A percentile compares a stretch with the other conserved stretches of the same genome.
phyloP scores from a whole-genome alignment of 2,329 filamentous ascomycete species.

The Septoria linicola region DNA sequence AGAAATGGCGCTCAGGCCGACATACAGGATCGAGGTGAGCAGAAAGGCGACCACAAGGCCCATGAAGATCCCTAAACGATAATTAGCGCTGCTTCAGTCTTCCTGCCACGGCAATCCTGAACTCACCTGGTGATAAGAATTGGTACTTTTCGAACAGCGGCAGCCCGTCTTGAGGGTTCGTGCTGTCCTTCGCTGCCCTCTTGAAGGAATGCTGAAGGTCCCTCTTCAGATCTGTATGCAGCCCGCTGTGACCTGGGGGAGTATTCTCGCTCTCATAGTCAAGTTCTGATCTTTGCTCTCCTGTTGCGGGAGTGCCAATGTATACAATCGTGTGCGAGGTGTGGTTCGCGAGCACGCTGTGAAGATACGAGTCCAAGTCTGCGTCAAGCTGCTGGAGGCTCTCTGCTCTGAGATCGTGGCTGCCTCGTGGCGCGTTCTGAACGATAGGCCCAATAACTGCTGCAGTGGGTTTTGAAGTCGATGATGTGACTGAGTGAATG shows the following conservation, averaged over 20 bases:
- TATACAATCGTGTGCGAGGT: slow-evolving; percentile 23
- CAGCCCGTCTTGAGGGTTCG: slow-evolving; percentile 40
- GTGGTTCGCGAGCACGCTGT: slow-evolving; percentile 20
- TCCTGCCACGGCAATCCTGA: neutral
- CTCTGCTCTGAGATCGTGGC: slow-evolving; percentile 7
- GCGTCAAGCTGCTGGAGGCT: slow-evolving; percentile 16
- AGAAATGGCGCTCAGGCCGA: slow-evolving; percentile 71
- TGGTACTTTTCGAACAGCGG: slow-evolving; percentile 89
- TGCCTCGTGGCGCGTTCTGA: slow-evolving; percentile 12
- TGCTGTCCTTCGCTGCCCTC: slow-evolving; percentile 22
- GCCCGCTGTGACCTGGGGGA: slow-evolving; percentile 53
- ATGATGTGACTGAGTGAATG: slow-evolving; percentile 15
- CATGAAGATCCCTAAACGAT: slow-evolving; percentile 76
- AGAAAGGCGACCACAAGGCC: slow-evolving; percentile 68
- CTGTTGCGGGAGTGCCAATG: slow-evolving; percentile 11
- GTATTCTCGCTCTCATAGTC: slow-evolving; percentile 65
- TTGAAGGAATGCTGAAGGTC: slow-evolving; percentile 49
- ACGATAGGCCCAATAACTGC: slow-evolving; percentile 19
- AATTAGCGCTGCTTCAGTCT: neutral
- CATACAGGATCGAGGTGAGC: slow-evolving; percentile 72
- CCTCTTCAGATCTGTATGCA: slow-evolving; percentile 75
- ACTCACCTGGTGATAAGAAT: slow-evolving; percentile 82
- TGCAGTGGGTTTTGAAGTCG: slow-evolving; percentile 13
- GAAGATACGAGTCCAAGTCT: slow-evolving; percentile 24
- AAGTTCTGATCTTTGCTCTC: slow-evolving; percentile 22